A percentile compares a stretch with the other conserved stretches of the same genome.
Evolutionary conservation across 2,329 filamentous ascomycete species (phyloP).

Genomic region (Didymella pomorum): DNA sequence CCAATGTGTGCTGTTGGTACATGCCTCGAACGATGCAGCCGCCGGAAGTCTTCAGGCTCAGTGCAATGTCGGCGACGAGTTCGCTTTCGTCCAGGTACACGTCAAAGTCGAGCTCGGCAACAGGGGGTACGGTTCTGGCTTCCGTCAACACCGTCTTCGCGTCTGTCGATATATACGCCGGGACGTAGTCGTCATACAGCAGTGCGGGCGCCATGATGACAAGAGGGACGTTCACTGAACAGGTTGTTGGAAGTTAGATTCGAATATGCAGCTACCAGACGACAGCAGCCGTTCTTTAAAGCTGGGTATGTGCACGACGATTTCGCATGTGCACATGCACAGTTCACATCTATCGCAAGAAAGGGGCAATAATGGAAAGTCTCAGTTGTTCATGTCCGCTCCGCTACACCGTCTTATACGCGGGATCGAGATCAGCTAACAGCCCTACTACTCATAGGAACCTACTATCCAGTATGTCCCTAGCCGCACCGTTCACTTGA

Average conservation of each 20-base stretch:
- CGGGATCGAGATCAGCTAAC: neutral
- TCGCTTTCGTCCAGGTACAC: neutral
- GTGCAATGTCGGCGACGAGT: neutral
- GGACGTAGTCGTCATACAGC: neutral
- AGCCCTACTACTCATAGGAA: neutral
- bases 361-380: neutral
- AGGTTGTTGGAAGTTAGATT: neutral
- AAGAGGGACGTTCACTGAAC: neutral
- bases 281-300: too few species aligned
- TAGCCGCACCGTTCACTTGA: neutral
- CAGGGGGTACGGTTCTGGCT: neutral
- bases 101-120: neutral
- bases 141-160: neutral
- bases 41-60: neutral
- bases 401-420: neutral
- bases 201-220: neutral
- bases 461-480: neutral
- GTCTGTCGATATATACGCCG: neutral
- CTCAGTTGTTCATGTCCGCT: neutral
- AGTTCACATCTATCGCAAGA: neutral
- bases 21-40: conserved; percentile 1
- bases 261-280: too few species aligned
- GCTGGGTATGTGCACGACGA: too few species aligned
- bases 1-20: neutral
- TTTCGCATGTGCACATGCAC: neutral